Conservation (phyloP, 805 yeast genomes). For the Lachancea nothofagi region DNA sequence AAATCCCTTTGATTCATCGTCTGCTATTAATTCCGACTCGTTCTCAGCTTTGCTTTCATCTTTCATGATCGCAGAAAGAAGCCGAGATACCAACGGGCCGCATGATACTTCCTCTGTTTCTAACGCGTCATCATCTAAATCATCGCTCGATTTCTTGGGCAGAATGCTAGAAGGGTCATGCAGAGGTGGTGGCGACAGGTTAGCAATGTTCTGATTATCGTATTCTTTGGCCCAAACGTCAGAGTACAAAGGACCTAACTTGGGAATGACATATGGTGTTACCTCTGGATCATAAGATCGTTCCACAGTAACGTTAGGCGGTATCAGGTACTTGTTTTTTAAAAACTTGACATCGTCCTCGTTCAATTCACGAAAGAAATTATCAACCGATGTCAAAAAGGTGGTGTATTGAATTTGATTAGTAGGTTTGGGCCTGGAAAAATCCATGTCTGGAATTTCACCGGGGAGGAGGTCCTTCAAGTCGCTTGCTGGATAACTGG, state of each 20-base stretch:
- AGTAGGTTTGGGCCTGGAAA: slow-evolving; percentile 73
- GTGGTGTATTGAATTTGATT: slow-evolving; percentile 92
- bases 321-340: slow-evolving; percentile 53
- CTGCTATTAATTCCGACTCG: slow-evolving; percentile 30
- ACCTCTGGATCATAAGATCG: slow-evolving; percentile 56
- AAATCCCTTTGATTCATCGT: slow-evolving; percentile 16
- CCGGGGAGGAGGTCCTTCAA: slow-evolving; percentile 79
- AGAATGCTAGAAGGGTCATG: slow-evolving; percentile 38
- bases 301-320: slow-evolving; percentile 37
- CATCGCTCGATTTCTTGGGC: slow-evolving; percentile 58
- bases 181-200: slow-evolving; percentile 42
- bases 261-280: slow-evolving; percentile 77
- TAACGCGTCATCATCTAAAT: slow-evolving; percentile 48
- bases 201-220: slow-evolving; percentile 39
- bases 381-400: slow-evolving; percentile 78
- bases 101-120: slow-evolving; percentile 75
- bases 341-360: slow-evolving; percentile 81
- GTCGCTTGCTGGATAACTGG: slow-evolving; percentile 81
- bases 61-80: slow-evolving; percentile 68
- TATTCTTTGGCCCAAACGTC: slow-evolving; percentile 88
- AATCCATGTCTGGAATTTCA: slow-evolving; percentile 78
- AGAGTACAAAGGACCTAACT: slow-evolving; percentile 74
- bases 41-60: slow-evolving; percentile 22
- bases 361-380: slow-evolving; percentile 66
- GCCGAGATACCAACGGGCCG: slow-evolving; percentile 85